Base-by-base conservation (phyloP, 345 rosid genomes). In the Litchi chinensis region DNA sequence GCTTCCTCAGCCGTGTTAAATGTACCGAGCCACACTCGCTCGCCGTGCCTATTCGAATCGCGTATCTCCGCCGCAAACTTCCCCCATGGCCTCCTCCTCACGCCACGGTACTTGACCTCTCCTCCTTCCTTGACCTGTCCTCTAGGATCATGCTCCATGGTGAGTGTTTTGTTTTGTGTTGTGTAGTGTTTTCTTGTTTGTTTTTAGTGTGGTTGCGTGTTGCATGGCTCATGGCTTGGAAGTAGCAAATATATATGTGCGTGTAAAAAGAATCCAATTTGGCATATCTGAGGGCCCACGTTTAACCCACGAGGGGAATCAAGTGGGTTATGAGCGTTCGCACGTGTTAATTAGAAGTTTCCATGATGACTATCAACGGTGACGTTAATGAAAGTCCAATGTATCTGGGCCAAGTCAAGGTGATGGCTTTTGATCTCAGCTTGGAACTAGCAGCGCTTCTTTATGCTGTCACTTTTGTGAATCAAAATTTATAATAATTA, bases 11-110 rank as follows among this genome's bases (percentile, higher is more conserved):
- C 98, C 0, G 98, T 89, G 80, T 88, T 89, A 74, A 93, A 94
- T 2, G 98, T 95, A 24, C 98, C 98, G 0, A 95, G 90, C 98
- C 98, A 95, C 39, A 95, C 81, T 13, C 98, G 87, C n/a, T 91
- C 92, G 4, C 98, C 96, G 1, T 88, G 96, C 43, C 89, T 82
- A 9, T 86, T 85, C 0, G 97, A 93, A 79, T 95, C 97, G 0
- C 97, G 89, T 74, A 94, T 94, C 93, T 94, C 98, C 0, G 97
- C 96, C 0, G 98, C 98, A 10, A 86, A 94, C 84, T 93, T 94
- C 6, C 97, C 98, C 98, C 98, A 94, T 0, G 98, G 98, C 81
- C 98, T 84, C 79, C 83, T 80, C 19, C 98, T 60, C n/a, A 94
- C 95, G 10, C 98, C 98, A 0, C 98, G 83, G 83, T 90, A 93